phyloP scores from a whole-genome alignment of 306 rosid species.

The Lathyrus oleraceus region DNA sequence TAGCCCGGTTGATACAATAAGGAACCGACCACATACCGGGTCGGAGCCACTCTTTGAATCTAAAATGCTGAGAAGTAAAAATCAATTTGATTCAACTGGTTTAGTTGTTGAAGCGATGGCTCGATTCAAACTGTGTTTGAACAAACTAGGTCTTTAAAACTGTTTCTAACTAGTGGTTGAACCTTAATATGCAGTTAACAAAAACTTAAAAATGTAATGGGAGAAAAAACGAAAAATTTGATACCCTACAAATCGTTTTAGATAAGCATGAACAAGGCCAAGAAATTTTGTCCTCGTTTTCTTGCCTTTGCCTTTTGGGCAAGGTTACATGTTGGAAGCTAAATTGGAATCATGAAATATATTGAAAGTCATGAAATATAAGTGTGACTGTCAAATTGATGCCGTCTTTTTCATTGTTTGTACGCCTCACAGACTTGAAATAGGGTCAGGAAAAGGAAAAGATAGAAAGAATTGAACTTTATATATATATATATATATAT shows the following conservation, averaged over 20 bases:
- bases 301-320: neutral
- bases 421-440: neutral
- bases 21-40: neutral
- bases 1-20: neutral
- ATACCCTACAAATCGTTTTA: neutral
- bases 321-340: neutral
- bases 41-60: neutral
- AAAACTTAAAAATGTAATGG: neutral
- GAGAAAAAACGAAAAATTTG: neutral
- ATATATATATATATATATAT: no score
- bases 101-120: neutral
- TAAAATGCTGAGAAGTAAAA: neutral
- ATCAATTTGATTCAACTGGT: neutral
- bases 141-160: neutral
- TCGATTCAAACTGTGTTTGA: neutral
- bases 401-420: neutral
- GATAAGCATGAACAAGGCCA: neutral
- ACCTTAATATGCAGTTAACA: neutral
- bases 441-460: neutral
- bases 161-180: neutral
- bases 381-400: neutral
- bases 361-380: constrained; percentile 4
- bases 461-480: no score
- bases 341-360: neutral
- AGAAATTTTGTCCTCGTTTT: neutral